A percentile compares a stretch with the other conserved stretches of the same genome.
Conservation (phyloP, 2,329 filamentous ascomycete species). For the Colletotrichum plurivorum region DNA sequence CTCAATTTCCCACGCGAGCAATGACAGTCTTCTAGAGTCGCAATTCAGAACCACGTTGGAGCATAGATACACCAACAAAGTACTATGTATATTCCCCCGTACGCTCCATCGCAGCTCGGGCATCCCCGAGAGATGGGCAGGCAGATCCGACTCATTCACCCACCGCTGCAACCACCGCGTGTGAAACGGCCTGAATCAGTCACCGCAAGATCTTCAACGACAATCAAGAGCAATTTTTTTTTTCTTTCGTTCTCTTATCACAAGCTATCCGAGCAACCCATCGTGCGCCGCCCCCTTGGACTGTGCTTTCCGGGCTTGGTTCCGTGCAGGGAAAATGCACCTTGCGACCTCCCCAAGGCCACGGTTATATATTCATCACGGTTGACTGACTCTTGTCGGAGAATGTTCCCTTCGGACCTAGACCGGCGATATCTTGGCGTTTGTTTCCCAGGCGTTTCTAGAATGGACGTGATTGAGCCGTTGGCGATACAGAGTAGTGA, state of each 20-base stretch:
- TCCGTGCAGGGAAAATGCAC: conserved; percentile 14
- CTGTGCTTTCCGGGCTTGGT: conserved; percentile 15
- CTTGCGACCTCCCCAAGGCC: too few relatives aligned
- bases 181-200: conserved; percentile 39
- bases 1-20: conserved; percentile 29
- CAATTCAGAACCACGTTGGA: too few relatives aligned
- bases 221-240: too few relatives aligned
- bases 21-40: too few relatives aligned
- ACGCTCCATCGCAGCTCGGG: conserved; percentile 1
- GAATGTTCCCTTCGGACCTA: conserved; percentile 9
- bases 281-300: background rate
- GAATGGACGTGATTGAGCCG: conserved; percentile 25
- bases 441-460: conserved; percentile 26
- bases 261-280: too few relatives aligned
- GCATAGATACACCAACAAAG: too few relatives aligned
- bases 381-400: background rate
- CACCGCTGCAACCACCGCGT: conserved; percentile 14
- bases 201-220: conserved; percentile 18
- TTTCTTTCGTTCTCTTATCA: background rate
- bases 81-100: background rate
- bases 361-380: background rate
- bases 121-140: conserved; percentile 1
- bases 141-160: conserved; percentile 18
- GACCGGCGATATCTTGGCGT: conserved; percentile 24
- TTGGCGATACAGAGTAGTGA: background rate